Percentiles rank a stretch among this genome's conserved stretches.
Evolutionary conservation across 805 yeast species (phyloP).

Genomic region (Spathaspora sp.): DNA sequence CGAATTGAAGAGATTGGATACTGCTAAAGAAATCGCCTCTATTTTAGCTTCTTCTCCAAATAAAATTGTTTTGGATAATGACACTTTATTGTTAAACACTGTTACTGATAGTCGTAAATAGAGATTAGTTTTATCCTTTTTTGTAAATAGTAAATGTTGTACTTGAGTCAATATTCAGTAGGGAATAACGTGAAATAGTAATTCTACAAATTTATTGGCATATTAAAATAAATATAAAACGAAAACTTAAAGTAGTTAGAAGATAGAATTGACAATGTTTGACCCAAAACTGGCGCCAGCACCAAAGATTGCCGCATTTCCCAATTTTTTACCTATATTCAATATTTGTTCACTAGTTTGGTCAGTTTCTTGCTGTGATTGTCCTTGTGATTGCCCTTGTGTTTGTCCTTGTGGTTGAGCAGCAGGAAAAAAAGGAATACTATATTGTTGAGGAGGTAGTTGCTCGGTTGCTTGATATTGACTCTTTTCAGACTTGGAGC

Average conservation of each 20-base stretch:
- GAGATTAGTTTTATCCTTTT: background rate
- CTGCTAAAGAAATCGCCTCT: slow-evolving; percentile 92
- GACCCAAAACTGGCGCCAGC: slow-evolving; percentile 95
- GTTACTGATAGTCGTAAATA: slow-evolving; percentile 68
- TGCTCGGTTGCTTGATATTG: slow-evolving; percentile 11
- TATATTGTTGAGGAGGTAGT: slow-evolving; percentile 14
- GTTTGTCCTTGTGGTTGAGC: slow-evolving; percentile 22
- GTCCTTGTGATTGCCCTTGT: slow-evolving; percentile 20
- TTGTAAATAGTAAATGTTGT: slow-evolving; percentile 7
- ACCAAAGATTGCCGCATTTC: slow-evolving; percentile 90
- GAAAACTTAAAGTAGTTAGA: slow-evolving; percentile 22
- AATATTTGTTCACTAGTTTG: slow-evolving; percentile 33
- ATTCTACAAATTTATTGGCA: background rate
- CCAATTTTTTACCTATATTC: slow-evolving; percentile 75
- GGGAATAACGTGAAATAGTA: no score
- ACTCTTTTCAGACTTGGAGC: slow-evolving; percentile 18
- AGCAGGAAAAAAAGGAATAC: slow-evolving; percentile 20
- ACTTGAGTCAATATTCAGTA: no score
- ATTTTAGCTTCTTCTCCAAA: slow-evolving; percentile 87
- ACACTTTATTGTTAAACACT: slow-evolving; percentile 86
- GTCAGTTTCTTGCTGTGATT: slow-evolving; percentile 19
- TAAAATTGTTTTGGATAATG: slow-evolving; percentile 86
- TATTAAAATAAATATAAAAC: background rate
- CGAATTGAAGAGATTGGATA: slow-evolving; percentile 93
- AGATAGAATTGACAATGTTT: slow-evolving; percentile 71